Evolutionary conservation across 1,284 basidiomycete species (phyloP).

Genomic region (Rhodotorula sp.): DNA sequence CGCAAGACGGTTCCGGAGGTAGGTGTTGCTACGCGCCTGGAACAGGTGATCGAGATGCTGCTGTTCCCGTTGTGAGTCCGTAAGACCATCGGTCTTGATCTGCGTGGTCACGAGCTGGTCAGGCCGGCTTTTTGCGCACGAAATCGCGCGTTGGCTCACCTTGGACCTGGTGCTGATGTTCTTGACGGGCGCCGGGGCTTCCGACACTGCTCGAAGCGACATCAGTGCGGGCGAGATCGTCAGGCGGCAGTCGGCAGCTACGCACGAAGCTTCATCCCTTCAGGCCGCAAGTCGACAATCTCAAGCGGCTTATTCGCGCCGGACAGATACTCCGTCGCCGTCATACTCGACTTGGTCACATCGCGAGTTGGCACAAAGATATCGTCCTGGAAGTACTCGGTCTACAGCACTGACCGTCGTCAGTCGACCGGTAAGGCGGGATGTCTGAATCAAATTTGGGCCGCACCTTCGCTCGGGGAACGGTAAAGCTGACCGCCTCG

Average conservation of each 20-base stretch:
- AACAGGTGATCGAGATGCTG: slow-evolving; percentile 41
- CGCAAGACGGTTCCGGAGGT: background rate
- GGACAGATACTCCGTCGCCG: slow-evolving; percentile 46
- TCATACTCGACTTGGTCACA: slow-evolving; percentile 39
- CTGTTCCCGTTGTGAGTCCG: slow-evolving; percentile 39
- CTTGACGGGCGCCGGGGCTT: slow-evolving; percentile 27
- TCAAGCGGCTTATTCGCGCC: slow-evolving; percentile 41
- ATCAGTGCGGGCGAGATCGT: background rate
- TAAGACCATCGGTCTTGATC: slow-evolving; percentile 35
- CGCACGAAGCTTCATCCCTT: slow-evolving; percentile 46
- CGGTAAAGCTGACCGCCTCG: slow-evolving; percentile 52
- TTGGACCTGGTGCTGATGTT: slow-evolving; percentile 21
- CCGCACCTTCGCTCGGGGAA: slow-evolving; percentile 50
- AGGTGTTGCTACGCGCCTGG: slow-evolving; percentile 5
- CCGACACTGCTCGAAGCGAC: slow-evolving; percentile 16
- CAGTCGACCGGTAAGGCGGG: background rate
- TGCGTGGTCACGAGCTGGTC: background rate
- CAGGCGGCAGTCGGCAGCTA: background rate
- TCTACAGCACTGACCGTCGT: slow-evolving; percentile 11
- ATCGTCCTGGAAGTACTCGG: slow-evolving; percentile 56
- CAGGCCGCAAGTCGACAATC: slow-evolving; percentile 46
- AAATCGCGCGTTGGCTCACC: slow-evolving; percentile 5
- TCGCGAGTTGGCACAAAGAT: slow-evolving; percentile 51
- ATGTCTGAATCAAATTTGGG: background rate
- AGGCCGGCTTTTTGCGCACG: background rate